A percentile compares a stretch with the other conserved stretches of the same genome.
These are phyloP conservation scores for Raffaelea arxii DNA, from an alignment of 2,329 filamentous ascomycete species.

Conservation along the genomic window DNA sequence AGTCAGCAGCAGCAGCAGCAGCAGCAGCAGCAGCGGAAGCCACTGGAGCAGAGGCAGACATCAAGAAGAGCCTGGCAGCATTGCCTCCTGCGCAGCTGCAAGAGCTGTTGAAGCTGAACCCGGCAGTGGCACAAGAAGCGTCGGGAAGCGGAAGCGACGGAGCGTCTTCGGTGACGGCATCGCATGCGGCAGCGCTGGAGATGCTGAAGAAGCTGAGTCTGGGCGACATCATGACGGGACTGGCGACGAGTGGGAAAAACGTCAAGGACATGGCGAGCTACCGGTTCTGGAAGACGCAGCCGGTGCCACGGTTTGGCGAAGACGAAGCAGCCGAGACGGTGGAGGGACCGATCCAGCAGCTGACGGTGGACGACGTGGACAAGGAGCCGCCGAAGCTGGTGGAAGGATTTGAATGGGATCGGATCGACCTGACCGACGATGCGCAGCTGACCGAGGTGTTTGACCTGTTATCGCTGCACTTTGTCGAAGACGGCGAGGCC, in stretches of 20 bases:
- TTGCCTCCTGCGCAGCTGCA: constrained; percentile 48
- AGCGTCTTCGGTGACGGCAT: constrained; percentile 13
- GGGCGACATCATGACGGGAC: constrained; percentile 63
- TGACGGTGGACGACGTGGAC: constrained; percentile 68
- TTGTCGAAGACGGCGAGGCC: constrained; percentile 93
- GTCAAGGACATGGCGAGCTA: constrained; percentile 94
- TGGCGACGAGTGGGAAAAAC: constrained; percentile 74
- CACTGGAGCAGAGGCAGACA: constrained; percentile 27
- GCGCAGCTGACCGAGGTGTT: constrained; percentile 81
- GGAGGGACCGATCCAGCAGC: constrained; percentile 77
- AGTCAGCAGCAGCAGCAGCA: constrained; percentile 29
- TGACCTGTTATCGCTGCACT: constrained; percentile 84
- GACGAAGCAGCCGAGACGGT: constrained; percentile 27
- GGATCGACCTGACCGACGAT: constrained; percentile 73
- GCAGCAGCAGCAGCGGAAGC: constrained; percentile 19
- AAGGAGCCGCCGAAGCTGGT: constrained; percentile 67
- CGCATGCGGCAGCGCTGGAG: constrained; percentile 32
- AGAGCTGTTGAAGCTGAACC: constrained; percentile 63
- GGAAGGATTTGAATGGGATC: constrained; percentile 88
- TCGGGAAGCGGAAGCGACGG: constrained; percentile 6
- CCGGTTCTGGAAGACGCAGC: constrained; percentile 98
- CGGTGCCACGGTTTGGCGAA: constrained; percentile 75
- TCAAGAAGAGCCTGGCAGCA: constrained; percentile 41
- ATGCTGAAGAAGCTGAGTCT: constrained; percentile 54
- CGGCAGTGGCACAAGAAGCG: constrained; percentile 56